phyloP scores from a whole-genome alignment of 2,329 filamentous ascomycete species.

The Teratosphaeria gauchensis region DNA sequence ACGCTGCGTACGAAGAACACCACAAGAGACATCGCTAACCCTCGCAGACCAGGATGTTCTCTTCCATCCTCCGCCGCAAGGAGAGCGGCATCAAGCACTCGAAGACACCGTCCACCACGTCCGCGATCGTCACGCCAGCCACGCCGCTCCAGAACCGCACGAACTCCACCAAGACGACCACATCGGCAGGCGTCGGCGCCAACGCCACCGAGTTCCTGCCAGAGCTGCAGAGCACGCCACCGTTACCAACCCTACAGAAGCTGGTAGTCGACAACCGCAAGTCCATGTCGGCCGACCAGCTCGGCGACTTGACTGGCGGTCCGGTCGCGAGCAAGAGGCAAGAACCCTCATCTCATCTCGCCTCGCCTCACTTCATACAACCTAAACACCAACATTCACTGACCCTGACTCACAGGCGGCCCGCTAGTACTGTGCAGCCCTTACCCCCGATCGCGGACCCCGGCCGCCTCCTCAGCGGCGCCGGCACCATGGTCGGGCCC shows the following conservation, averaged over 20 bases:
- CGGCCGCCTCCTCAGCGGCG: conserved; percentile 5
- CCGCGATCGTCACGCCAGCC: conserved; percentile 3
- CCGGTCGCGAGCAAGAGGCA: not conserved
- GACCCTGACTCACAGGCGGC: not conserved
- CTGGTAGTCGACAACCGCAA: conserved; percentile 3
- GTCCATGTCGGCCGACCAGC: not conserved
- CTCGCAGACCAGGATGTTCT: conserved; percentile 10
- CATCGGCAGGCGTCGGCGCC: conserved; percentile 6
- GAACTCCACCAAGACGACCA: conserved; percentile 10
- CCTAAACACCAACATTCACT: not conserved
- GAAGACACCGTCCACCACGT: not conserved
- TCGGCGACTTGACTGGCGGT: not conserved
- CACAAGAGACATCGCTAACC: not conserved
- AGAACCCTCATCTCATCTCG: not conserved
- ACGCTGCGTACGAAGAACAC: not conserved
- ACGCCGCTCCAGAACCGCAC: conserved; percentile 13
- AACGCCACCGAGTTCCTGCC: conserved; percentile 17
- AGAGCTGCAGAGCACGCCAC: conserved; percentile 20
- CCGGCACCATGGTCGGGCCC: conserved; percentile 3
- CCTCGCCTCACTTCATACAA: not conserved
- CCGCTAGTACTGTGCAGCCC: not conserved
- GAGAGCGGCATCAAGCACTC: not conserved
- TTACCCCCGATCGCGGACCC: conserved; percentile 3
- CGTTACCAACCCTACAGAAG: conserved; percentile 23
- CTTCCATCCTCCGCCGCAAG: not conserved